Evolutionary conservation across 805 yeast genomes (phyloP), one percentile per base, ranked within the genome.

Genomic region (Zygoascus tannicola): DNA sequence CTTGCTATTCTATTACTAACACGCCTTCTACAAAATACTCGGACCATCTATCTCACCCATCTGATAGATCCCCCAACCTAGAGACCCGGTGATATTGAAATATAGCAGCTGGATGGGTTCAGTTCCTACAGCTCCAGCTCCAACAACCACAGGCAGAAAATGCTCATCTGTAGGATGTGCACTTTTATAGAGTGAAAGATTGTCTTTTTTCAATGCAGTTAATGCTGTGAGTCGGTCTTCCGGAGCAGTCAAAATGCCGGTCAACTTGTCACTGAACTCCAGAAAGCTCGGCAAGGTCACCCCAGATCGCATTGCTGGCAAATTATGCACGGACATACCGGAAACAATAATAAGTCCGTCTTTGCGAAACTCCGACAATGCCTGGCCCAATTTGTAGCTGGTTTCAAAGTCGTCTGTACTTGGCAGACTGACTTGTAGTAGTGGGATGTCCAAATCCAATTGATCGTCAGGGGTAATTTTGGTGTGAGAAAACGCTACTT

Each of bases 151-250:
- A 1, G 90, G 90, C 51, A 76, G 60, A 48, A 84, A 75, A 60
- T 84, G 94, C 50, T 84, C 94, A 40, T 78, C 63, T 0, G 88
- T 78, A 7, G 94, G 94, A 60, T 84, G 94, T 0, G 90, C 81
- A 28, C 59, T 53, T 8, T 46, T 21, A 32, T 76, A 57, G 3
- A 57, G 1, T 56, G 47, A 4, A 59, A 51, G 14, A 58, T 53
- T 38, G 65, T 54, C 39, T 78, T 51, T 3, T 0, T 55, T 52
- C 34, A 74, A 55, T 32, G 71, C 57, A 8, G 59, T 63, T 15
- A 46, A 53, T 5, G 3, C 14, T 32, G 32, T 14, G 3, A 40
- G 32, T 3, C 37, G 37, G 5, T 20, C 20, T 14, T 18, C 14
- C 10, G 38, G 32, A 3, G 63, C 40, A 4, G 82, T 55, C 4